Base-by-base conservation (phyloP, 352 stramenopile genomes). In the Phytopythium helicoides region DNA sequence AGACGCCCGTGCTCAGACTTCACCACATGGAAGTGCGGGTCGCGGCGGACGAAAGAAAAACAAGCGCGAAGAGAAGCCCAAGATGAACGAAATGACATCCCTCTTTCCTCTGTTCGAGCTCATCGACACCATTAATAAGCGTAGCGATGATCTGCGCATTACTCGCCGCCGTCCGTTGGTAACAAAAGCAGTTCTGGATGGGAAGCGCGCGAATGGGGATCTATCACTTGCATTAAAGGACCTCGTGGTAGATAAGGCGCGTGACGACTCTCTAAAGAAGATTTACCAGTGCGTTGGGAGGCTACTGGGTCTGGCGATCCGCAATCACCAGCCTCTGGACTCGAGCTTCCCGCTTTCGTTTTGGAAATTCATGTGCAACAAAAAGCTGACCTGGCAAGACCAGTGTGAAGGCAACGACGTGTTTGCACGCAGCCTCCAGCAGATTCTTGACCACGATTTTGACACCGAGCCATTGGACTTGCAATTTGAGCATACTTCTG, bases 401-500 rank as follows among this genome's bases (percentile, higher is more conserved):
- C 89, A 86, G 21, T 87, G 75, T 37, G 73, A 63, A 22, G 52
- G 45, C 21, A 85, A 86, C 39, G 64, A 79, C 3, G 65, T 86
- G 6, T 81, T 90, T 52, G 68, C 75, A 51, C 60, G 66, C 26
- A 89, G 77, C 56, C 58, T 89, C 19, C 68, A 86, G 56, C 79
- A 82, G 26, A 56, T 89, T 6, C 54, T 90, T 3, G 77, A 82
- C 28, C 71, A 88, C 52, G 74, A 92, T 45, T 90, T 90, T 52
- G 73, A 76, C 7, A 49, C 53, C 9, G 55, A 72, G 14, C 62
- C 75, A 16, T 52, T 86, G 8, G 77, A 92, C 36, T 65, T 90
- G 58, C 58, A 68, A n/a, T 90, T 92, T 53, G 78, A 90, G 37
- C 84, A 76, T 54, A 86, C 79, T 1, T 62, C 64, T 0, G 53